Evolutionary conservation across 495 filamentous ascomycete species (phyloP).

Genomic region (Xylaria curta): DNA sequence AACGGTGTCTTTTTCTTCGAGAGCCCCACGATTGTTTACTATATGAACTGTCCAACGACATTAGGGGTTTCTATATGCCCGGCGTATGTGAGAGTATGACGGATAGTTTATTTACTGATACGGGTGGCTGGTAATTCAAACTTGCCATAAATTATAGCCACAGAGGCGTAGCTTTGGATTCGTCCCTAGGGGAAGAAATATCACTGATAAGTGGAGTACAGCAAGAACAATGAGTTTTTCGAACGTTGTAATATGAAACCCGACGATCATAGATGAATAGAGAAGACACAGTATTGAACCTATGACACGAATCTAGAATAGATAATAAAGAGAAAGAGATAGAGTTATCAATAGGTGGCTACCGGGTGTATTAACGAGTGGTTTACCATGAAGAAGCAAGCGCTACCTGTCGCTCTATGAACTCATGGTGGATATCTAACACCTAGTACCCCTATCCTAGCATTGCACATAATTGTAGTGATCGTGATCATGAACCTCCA

Average conservation of each 20-base stretch:
- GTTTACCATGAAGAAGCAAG: neutral
- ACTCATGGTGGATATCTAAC: neutral
- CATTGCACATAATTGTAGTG: neutral
- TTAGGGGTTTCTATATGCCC: no score
- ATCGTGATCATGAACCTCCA: neutral
- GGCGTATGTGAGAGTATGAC: no score
- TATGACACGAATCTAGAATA: neutral
- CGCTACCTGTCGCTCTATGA: neutral
- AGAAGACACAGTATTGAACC: neutral
- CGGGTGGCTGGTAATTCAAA: no score
- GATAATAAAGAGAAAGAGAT: neutral
- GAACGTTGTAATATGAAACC: neutral
- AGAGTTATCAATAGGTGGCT: neutral
- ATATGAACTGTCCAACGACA: neutral
- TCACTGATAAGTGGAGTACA: no score
- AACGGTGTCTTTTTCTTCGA: neutral
- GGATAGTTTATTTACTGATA: no score
- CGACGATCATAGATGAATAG: neutral
- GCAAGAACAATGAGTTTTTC: neutral
- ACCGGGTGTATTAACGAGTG: conserved; percentile 12
- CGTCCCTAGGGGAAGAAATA: no score
- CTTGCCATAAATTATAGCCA: no score
- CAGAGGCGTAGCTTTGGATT: no score
- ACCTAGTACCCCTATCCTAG: neutral
- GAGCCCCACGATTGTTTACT: neutral